Evolutionary conservation across 257 asterid genomes (phyloP).

Genomic region (Fraxinus quadrangulata): DNA sequence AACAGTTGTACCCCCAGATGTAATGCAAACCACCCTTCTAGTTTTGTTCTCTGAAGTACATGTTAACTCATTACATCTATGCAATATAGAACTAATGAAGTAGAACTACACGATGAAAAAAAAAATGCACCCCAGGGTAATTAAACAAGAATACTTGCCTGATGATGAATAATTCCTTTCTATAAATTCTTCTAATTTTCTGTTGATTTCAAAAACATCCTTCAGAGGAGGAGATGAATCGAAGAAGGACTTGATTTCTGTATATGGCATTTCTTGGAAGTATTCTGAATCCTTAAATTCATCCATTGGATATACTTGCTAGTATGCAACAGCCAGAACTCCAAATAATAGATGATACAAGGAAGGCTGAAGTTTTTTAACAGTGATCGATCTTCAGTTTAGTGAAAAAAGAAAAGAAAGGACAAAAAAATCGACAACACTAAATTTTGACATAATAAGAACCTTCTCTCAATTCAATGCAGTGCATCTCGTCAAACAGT

Average conservation of each 20-base stretch:
- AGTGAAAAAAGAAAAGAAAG: no score
- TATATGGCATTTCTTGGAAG: slow-evolving; percentile 41
- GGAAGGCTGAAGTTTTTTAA: neutral
- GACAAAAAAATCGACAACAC: neutral
- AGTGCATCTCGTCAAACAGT: slow-evolving; percentile 3
- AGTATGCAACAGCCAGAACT: slow-evolving; percentile 3
- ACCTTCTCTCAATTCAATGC: neutral
- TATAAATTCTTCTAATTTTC: slow-evolving; percentile 51
- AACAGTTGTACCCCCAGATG: slow-evolving; percentile 98
- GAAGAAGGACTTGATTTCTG: slow-evolving; percentile 66
- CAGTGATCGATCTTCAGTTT: neutral
- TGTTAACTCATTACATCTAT: neutral
- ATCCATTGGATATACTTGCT: slow-evolving; percentile 37
- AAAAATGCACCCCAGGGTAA: neutral
- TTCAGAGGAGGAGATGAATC: slow-evolving; percentile 84
- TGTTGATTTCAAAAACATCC: slow-evolving; percentile 54
- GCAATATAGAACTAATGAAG: slow-evolving; percentile 1
- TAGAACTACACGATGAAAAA: neutral
- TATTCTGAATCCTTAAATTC: slow-evolving; percentile 29
- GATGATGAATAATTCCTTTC: slow-evolving; percentile 35
- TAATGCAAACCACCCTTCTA: slow-evolving; percentile 75
- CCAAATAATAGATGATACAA: slow-evolving; percentile 22
- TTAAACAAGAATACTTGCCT: slow-evolving; percentile 42
- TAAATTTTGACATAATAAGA: slow-evolving; percentile 2
- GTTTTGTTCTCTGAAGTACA: slow-evolving; percentile 43